These are phyloP conservation scores for Astrocystis sublimbata DNA, from an alignment of 495 filamentous ascomycete species.

Conservation along the genomic window DNA sequence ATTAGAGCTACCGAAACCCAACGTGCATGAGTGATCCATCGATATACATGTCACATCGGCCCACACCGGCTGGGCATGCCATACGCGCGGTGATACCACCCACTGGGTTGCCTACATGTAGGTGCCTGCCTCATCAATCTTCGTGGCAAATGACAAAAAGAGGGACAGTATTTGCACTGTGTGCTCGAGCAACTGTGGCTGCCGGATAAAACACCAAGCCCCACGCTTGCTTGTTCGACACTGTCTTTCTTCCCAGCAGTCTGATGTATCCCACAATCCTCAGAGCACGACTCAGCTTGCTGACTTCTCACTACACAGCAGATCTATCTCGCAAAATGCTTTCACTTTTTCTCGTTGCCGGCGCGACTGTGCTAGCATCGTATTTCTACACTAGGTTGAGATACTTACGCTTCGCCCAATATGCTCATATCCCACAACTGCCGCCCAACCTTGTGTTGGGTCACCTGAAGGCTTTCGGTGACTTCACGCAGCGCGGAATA, in stretches of 20 bases:
- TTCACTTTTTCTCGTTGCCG: background rate
- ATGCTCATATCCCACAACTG: constrained; percentile 31
- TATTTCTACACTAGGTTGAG: background rate
- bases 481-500: constrained; percentile 18
- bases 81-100: background rate
- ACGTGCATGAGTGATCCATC: too few relatives aligned
- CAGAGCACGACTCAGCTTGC: background rate
- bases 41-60: too few relatives aligned
- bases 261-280: background rate
- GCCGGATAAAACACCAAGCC: background rate
- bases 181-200: background rate
- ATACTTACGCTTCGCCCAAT: constrained; percentile 31
- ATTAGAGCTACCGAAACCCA: too few relatives aligned
- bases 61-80: too few relatives aligned
- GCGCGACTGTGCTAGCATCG: background rate
- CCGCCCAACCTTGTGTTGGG: constrained; percentile 35
- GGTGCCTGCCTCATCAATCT: background rate
- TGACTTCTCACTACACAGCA: background rate
- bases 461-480: constrained; percentile 30
- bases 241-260: background rate
- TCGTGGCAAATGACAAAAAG: background rate
- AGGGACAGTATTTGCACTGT: background rate
- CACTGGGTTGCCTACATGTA: background rate
- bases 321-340: background rate
- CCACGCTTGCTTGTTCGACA: background rate